Base-by-base conservation (phyloP, 441 rosid genomes). In the Codiaeum variegatum region DNA sequence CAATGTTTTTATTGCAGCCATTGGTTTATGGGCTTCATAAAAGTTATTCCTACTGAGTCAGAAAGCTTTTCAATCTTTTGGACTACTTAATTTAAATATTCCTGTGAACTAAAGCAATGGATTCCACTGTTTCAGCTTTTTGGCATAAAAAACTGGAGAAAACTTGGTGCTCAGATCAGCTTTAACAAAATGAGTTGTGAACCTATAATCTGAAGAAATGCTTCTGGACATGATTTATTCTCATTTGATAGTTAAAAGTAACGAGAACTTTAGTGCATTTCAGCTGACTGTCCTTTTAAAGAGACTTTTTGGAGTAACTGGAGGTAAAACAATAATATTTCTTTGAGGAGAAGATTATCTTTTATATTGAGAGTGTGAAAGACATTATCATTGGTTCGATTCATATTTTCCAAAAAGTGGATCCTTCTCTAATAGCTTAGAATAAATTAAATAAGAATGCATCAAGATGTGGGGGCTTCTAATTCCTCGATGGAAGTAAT, bases 91-190 rank as follows among this genome's bases (percentile, higher is more conserved):
- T 52, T 58, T 15, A 66, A 47, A 34, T 44, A 70, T 61, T 32
- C 8, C 54, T 6, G 31, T 65, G 67, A 56, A 56, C 29, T 69
- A 40, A 54, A 19, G 15, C 49, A 62, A 21, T 59, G 46, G 16
- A 24, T 52, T 31, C 55, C 75, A 70, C 51, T 29, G 58, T 64
- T 55, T 75, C 12, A 69, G 63, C 75, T 67, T 73, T 73, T 42
- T 44, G 40, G 38, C 55, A 21, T 42, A 32, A 34, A 62, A 51
- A 40, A 40, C 5, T 23, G 44, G 52, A 34, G 36, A 62, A 75
- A 66, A 21, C 32, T 18, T n/a, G 6, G 49, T 73, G 60, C 56
- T 77, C 75, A 19, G 47, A 54, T 21, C 74, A 49, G 60, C 70
- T 40, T 19, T 69, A 8, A 32, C 49, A 23, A 40, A 38, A 18